phyloP scores from a whole-genome alignment of 192 early-diverging fungal species.

The Linnemannia schmuckeri region DNA sequence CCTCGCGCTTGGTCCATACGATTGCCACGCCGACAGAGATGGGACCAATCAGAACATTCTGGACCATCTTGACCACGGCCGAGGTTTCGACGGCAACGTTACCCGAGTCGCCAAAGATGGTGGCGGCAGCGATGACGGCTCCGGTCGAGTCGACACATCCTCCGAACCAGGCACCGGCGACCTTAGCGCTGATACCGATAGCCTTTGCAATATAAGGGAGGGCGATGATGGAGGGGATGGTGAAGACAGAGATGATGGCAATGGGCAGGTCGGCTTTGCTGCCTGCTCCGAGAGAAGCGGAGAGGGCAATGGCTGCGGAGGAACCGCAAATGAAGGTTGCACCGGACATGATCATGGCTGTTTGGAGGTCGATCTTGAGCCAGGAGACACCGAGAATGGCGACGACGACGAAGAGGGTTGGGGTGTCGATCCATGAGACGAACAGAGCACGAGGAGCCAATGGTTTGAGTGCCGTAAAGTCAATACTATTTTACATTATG shows the following conservation, averaged over 20 bases:
- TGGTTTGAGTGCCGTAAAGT: constrained; percentile 59
- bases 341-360: constrained; percentile 64
- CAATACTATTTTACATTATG: constrained; percentile 45
- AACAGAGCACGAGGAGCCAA: constrained; percentile 66
- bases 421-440: constrained; percentile 68
- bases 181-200: constrained; percentile 51
- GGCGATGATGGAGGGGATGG: constrained; percentile 66
- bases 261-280: constrained; percentile 67
- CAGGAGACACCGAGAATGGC: constrained; percentile 60
- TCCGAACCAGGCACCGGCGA: constrained; percentile 68
- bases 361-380: constrained; percentile 65
- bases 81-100: constrained; percentile 59
- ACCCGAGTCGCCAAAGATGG: constrained; percentile 60
- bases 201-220: constrained; percentile 65
- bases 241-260: constrained; percentile 69
- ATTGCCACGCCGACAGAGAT: constrained; percentile 63
- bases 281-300: constrained; percentile 58
- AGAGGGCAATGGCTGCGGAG: constrained; percentile 63
- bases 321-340: constrained; percentile 70
- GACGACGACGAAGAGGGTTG: constrained; percentile 63
- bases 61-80: constrained; percentile 68
- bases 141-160: constrained; percentile 70
- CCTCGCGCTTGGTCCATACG: constrained; percentile 61
- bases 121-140: constrained; percentile 66
- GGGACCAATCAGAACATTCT: constrained; percentile 68